A percentile compares a stretch with the other conserved stretches of the same genome.
Evolutionary conservation across 1,284 basidiomycete species (phyloP).

Genomic region (Porodaedalea pini): DNA sequence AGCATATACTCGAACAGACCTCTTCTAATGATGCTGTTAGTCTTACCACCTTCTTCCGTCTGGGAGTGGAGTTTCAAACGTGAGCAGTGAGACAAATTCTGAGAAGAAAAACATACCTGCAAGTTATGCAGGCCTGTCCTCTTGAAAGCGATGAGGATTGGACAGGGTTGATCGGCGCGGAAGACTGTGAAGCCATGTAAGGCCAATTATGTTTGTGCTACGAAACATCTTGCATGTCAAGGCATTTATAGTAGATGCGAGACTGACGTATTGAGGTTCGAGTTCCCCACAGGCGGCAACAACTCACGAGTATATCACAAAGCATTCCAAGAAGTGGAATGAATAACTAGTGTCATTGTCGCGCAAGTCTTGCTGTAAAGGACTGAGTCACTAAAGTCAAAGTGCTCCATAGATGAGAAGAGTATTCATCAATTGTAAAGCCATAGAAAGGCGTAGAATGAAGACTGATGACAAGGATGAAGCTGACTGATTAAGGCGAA

Average conservation of each 20-base stretch:
- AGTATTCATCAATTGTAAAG: not conserved
- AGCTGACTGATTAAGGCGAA: too few relatives aligned
- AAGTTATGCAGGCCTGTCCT: constrained; percentile 18
- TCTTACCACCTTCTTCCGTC: constrained; percentile 19
- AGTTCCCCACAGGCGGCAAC: not conserved
- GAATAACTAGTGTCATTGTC: not conserved
- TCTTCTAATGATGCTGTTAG: not conserved
- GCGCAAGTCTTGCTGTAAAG: not conserved
- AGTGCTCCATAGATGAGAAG: not conserved
- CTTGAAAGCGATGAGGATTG: not conserved
- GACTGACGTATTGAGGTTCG: not conserved
- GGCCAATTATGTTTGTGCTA: not conserved
- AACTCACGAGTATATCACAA: not conserved
- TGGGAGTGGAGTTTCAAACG: not conserved
- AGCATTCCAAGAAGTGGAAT: not conserved
- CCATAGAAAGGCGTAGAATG: not conserved
- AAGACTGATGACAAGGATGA: too few relatives aligned
- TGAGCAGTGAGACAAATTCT: not conserved
- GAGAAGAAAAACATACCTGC: constrained; percentile 6
- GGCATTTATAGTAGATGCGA: not conserved
- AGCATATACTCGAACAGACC: not conserved
- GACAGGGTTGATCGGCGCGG: not conserved
- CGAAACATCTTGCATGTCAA: not conserved
- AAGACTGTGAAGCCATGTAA: not conserved
- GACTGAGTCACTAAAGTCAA: too few relatives aligned